These are phyloP conservation scores for Boletus smithii DNA, from an alignment of 1,284 basidiomycete species.

Conservation along the genomic window DNA sequence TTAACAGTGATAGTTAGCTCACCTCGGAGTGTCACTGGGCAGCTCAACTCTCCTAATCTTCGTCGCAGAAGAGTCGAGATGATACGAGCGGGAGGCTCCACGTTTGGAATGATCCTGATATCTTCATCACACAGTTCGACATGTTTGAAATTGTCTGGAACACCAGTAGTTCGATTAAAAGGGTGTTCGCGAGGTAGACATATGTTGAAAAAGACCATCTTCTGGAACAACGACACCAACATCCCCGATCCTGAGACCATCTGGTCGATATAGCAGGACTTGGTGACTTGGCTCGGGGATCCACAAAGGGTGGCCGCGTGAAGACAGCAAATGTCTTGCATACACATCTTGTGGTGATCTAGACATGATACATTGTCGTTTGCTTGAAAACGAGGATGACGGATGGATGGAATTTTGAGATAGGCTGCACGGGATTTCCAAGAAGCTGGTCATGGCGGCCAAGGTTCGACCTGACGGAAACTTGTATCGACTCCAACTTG, in stretches of 20 bases:
- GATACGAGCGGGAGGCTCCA: no score
- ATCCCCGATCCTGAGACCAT: conserved; percentile 8
- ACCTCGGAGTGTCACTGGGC: no score
- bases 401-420: no score
- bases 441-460: no score
- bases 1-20: no score
- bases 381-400: no score
- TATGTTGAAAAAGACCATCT: conserved; percentile 28
- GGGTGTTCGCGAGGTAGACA: conserved; percentile 12
- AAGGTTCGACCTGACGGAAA: no score
- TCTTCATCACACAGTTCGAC: conserved; percentile 2
- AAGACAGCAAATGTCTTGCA: conserved; percentile 8
- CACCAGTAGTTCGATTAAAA: conserved; percentile 5
- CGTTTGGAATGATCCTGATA: not conserved
- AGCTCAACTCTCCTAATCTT: no score
- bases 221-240: conserved; percentile 24
- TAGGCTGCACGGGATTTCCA: no score
- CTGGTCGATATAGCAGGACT: conserved; percentile 19
- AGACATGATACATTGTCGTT: no score
- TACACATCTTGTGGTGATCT: not conserved
- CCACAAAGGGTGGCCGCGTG: conserved; percentile 18
- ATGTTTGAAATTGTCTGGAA: conserved; percentile 13
- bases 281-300: conserved; percentile 15
- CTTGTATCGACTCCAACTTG: no score
- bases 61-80: no score